A percentile compares a stretch with the other conserved stretches of the same genome.
Conservation (phyloP, 2,329 filamentous ascomycete genomes). For the Arthrobotrys iridis region DNA sequence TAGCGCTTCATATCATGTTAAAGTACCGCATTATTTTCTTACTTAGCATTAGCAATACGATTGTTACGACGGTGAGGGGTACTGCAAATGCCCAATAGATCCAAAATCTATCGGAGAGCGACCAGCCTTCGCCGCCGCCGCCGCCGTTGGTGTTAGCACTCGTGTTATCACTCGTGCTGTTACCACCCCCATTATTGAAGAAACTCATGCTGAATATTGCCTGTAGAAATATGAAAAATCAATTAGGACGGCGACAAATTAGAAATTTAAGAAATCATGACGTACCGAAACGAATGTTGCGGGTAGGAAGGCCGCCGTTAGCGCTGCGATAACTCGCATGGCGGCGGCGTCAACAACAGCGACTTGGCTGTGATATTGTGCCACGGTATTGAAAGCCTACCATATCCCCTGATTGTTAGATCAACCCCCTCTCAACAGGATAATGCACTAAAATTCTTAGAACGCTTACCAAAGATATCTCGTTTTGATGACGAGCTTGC, state of each 20-base stretch:
- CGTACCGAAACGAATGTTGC: conserved; percentile 48
- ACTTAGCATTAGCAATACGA: not conserved
- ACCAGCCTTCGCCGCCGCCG: conserved; percentile 19
- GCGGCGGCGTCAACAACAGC: conserved; percentile 27
- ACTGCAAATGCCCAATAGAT: conserved; percentile 47
- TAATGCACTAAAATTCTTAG: too few species aligned
- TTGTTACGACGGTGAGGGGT: conserved; percentile 18
- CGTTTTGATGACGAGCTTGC: conserved; percentile 42
- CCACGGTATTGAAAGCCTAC: conserved; percentile 44
- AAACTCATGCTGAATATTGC: conserved; percentile 51
- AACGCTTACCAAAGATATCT: conserved; percentile 27
- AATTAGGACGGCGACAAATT: not conserved
- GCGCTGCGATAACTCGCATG: conserved; percentile 35
- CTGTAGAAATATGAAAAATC: not conserved
- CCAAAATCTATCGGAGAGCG: conserved; percentile 36
- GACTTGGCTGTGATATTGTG: conserved; percentile 40
- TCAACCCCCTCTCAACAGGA: too few species aligned
- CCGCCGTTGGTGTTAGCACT: not conserved
- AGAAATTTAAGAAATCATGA: not conserved
- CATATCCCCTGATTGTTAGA: not conserved
- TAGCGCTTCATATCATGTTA: not conserved
- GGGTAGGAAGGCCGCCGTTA: conserved; percentile 39
- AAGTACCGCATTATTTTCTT: conserved; percentile 4
- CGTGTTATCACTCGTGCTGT: not conserved
- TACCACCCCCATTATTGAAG: conserved; percentile 39